A percentile compares a stretch with the other conserved stretches of the same genome.
Conservation (phyloP, 495 filamentous ascomycete species). For the Penicillium daleae region DNA sequence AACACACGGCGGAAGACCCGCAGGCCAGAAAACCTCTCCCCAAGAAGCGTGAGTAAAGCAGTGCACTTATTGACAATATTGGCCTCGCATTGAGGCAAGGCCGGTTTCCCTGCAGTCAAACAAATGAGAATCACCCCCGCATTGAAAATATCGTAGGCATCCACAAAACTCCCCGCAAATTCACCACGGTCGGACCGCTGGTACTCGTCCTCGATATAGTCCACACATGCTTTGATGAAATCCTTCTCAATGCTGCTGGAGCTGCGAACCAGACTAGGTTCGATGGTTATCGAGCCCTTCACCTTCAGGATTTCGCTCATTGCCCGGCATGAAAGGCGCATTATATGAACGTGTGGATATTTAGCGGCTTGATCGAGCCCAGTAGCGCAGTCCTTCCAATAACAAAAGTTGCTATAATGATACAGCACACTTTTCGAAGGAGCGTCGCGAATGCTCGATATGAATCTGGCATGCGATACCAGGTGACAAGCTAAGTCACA, state of each 20-base stretch:
- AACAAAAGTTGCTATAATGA: constrained; percentile 30
- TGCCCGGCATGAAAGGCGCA: constrained; percentile 24
- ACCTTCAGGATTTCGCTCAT: constrained; percentile 26
- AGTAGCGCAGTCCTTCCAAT: constrained; percentile 23
- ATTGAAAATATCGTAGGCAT: constrained; percentile 31
- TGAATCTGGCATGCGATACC: constrained; percentile 28
- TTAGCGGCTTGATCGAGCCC: background rate
- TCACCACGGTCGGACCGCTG: constrained; percentile 20
- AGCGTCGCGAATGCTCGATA: constrained; percentile 22
- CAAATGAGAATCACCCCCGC: constrained; percentile 25
- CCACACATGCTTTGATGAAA: constrained; percentile 17
- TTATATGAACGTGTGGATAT: background rate
- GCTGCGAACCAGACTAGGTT: constrained; percentile 12
- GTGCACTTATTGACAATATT: constrained; percentile 23
- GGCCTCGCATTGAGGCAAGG: background rate
- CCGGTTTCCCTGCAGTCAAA: constrained; percentile 9
- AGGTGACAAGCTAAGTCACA: constrained; percentile 13
- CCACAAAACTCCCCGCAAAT: constrained; percentile 25
- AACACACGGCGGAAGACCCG: constrained; percentile 25
- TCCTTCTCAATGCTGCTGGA: constrained; percentile 16
- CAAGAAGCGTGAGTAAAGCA: constrained; percentile 19
- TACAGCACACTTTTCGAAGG: constrained; percentile 13
- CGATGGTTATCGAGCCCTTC: constrained; percentile 4
- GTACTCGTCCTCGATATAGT: constrained; percentile 31
- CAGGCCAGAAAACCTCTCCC: constrained; percentile 23